Conservation (phyloP, 1,139 yeast species). For the Diutina ranongensis region DNA sequence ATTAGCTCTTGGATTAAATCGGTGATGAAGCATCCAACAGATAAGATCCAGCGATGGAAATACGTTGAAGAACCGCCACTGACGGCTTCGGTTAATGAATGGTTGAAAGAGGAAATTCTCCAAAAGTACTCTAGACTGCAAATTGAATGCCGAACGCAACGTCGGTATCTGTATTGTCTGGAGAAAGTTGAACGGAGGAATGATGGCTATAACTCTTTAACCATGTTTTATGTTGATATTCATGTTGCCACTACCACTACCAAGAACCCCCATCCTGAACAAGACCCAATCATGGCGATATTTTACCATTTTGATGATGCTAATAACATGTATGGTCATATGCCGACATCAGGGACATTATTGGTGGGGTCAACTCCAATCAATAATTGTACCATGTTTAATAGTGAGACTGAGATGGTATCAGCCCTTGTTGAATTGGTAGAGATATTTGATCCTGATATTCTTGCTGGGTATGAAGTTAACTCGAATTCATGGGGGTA, state of each 20-base stretch:
- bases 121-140: background rate
- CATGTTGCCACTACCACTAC: slow-evolving; percentile 42
- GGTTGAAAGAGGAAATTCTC: background rate
- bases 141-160: slow-evolving; percentile 10
- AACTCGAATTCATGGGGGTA: slow-evolving; percentile 87
- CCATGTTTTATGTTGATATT: slow-evolving; percentile 52
- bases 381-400: slow-evolving; percentile 15
- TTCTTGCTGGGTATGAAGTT: slow-evolving; percentile 76
- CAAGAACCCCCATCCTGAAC: slow-evolving; percentile 53
- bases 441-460: slow-evolving; percentile 69
- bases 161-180: slow-evolving; percentile 22
- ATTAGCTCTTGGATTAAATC: background rate
- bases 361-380: background rate
- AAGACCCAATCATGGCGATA: slow-evolving; percentile 46
- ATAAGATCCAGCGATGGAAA: background rate
- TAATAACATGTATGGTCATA: slow-evolving; percentile 13
- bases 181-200: slow-evolving; percentile 28
- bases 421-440: slow-evolving; percentile 40
- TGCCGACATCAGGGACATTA: background rate
- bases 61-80: background rate
- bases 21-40: background rate
- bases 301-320: slow-evolving; percentile 52
- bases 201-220: slow-evolving; percentile 35
- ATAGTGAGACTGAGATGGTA: slow-evolving; percentile 46
- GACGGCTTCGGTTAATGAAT: background rate